Base-by-base conservation (phyloP, 1,284 basidiomycete genomes). In the Sporisorium scitamineum region DNA sequence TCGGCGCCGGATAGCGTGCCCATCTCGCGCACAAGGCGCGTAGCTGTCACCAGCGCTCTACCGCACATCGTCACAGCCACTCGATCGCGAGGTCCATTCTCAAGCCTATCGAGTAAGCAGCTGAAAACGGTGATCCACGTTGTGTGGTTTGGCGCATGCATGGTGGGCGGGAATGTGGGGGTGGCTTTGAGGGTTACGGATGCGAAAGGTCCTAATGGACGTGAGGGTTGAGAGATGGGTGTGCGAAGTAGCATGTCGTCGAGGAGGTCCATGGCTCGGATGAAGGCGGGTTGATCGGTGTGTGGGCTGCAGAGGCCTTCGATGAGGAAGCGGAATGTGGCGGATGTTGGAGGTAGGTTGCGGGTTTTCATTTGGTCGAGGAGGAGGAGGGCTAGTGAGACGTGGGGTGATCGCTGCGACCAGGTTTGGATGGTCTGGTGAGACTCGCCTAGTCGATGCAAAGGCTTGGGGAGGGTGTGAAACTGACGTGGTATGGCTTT, bases 311-410 rank as follows among this genome's bases (percentile, higher is more conserved):
- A 70, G 11, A 76, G 59, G 1, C 61, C 68, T 48, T 68, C 64
- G 58, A 76, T 71, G 34, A 76, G 61, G 41, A 47, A 68, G 55
- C 57, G 67, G 48, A 68, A 78, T 2, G 75, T 70, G 2, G 59
- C 51, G 3, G 42, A 9, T 6, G 70, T 62, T 2, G 69, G 71
- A 2, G 69, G 24, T 11, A 82, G 65, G 3, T 45, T 45, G 14
- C 51, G 56, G 8, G 22, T 26, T 3, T 65, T 56, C 75, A 82
- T 76, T 34, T 56, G 61, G 24, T 82, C 71, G 55, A 79, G 64
- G 1, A 82, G 61, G 32, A 72, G 39, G 41, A 81, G 47, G 0
- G 75, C 50, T 1, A 82, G 34, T 2, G 71, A 70, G 18, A 77
- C 51, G 5, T 69, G 64, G 2, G 78, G 73, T 2, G 50, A 20